Evolutionary conservation across 2,329 filamentous ascomycete species (phyloP).

Genomic region (Stylonectria norvegica): DNA sequence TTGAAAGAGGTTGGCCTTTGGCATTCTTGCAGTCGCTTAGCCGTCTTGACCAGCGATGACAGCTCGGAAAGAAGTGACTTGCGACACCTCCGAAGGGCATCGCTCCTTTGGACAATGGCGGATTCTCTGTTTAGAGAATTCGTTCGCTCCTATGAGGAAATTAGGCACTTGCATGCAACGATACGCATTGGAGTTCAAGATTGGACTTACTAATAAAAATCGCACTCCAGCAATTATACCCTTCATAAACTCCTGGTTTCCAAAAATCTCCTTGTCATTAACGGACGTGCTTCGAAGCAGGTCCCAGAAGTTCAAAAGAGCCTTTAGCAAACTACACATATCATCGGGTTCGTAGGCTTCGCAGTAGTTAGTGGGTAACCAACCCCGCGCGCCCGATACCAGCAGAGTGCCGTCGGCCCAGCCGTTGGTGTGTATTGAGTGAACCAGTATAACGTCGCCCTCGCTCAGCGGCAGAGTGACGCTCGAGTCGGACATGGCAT

Average conservation of each 20-base stretch:
- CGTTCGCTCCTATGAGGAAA: constrained; percentile 67
- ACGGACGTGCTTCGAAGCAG: constrained; percentile 74
- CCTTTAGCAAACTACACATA: constrained; percentile 80
- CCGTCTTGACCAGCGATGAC: constrained; percentile 82
- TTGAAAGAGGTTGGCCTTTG: constrained; percentile 50
- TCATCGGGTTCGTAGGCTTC: constrained; percentile 88
- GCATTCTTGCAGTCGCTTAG: constrained; percentile 77
- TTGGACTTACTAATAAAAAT: constrained; percentile 71
- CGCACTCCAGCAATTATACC: constrained; percentile 91
- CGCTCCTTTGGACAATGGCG: constrained; percentile 67
- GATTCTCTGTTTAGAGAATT: constrained; percentile 85
- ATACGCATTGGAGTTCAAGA: neutral
- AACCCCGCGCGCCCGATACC: constrained; percentile 80
- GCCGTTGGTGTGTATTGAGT: constrained; percentile 96
- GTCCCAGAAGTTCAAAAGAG: constrained; percentile 90
- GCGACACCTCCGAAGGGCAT: constrained; percentile 72
- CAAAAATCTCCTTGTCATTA: constrained; percentile 74
- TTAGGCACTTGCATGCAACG: constrained; percentile 11
- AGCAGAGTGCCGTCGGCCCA: constrained; percentile 96
- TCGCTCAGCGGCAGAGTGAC: constrained; percentile 85
- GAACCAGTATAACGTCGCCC: constrained; percentile 88
- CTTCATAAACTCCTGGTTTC: constrained; percentile 90
- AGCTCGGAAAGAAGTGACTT: constrained; percentile 88
- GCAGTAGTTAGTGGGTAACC: constrained; percentile 98
- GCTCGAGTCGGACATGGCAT: constrained; percentile 74